Percentiles rank a stretch among this genome's conserved stretches.
phyloP scores from a whole-genome alignment of 1,284 basidiomycete genomes.

The Sanguinoderma infundibulare region DNA sequence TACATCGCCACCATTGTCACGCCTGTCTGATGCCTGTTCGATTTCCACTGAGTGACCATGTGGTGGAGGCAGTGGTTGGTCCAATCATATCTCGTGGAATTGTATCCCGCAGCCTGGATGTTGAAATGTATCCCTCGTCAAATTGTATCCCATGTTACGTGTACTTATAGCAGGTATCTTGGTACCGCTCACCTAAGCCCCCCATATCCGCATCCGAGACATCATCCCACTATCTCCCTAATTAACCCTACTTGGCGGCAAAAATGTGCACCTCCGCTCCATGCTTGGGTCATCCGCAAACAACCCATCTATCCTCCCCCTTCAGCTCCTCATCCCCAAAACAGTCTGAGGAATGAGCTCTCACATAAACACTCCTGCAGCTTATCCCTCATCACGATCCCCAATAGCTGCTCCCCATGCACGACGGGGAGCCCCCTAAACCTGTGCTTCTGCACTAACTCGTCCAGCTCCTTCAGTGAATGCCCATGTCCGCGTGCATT shows the following conservation, averaged over 20 bases:
- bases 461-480: constrained; percentile 53
- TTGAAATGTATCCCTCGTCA: too few species aligned
- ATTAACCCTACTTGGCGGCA: constrained; percentile 16
- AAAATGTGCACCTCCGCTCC: constrained; percentile 46
- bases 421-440: constrained; percentile 71
- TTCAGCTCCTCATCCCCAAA: constrained; percentile 1
- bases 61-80: too few species aligned
- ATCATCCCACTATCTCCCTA: constrained; percentile 35
- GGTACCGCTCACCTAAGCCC: too few species aligned
- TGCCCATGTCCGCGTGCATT: constrained; percentile 46
- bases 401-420: constrained; percentile 52
- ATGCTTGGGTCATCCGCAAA: constrained; percentile 35
- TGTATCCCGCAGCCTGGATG: too few species aligned
- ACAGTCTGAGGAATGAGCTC: constrained; percentile 10
- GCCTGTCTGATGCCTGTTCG: too few species aligned
- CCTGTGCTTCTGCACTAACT: constrained; percentile 46
- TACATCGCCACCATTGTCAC: too few species aligned
- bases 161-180: too few species aligned
- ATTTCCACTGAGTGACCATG: too few species aligned
- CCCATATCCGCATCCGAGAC: too few species aligned
- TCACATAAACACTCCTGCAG: constrained; percentile 53
- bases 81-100: too few species aligned
- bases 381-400: constrained; percentile 63
- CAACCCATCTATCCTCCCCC: constrained; percentile 32
- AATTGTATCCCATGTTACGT: too few species aligned